A percentile compares a stretch with the other conserved stretches of the same genome.
Evolutionary conservation across 768 basidiomycete genomes (phyloP).

Genomic region (Mycena albidolilacea): DNA sequence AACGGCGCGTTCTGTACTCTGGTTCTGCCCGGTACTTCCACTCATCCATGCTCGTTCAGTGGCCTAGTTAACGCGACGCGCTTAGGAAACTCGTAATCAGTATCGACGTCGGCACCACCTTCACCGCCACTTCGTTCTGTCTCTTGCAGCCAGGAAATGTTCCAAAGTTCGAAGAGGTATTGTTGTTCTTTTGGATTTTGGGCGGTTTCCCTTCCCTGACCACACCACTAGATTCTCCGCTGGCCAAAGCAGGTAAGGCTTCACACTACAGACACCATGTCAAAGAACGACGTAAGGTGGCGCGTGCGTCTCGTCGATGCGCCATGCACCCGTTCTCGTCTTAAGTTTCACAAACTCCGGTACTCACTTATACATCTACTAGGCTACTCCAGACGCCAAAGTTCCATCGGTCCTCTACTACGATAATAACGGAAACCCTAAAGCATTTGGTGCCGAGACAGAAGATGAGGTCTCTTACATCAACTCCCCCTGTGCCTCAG

Average conservation of each 20-base stretch:
- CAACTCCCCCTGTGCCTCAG: slow-evolving; percentile 3
- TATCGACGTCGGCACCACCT: slow-evolving; percentile 40
- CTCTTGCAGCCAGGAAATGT: slow-evolving; percentile 37
- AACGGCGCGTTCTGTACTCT: slow-evolving; percentile 28
- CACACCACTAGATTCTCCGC: slow-evolving; percentile 30
- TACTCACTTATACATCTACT: too few relatives aligned
- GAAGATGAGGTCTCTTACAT: slow-evolving; percentile 33
- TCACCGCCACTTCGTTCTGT: slow-evolving; percentile 36
- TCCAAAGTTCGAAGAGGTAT: slow-evolving; percentile 41
- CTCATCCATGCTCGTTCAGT: background rate
- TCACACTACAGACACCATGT: too few relatives aligned
- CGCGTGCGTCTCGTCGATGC: too few relatives aligned
- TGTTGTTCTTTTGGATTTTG: background rate
- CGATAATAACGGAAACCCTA: slow-evolving; percentile 31
- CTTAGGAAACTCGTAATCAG: slow-evolving; percentile 30
- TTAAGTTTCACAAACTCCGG: too few relatives aligned
- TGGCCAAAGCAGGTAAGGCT: slow-evolving; percentile 39
- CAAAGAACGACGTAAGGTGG: too few relatives aligned
- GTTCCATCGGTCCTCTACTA: slow-evolving; percentile 44
- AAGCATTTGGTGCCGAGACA: slow-evolving; percentile 43
- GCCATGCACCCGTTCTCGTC: too few relatives aligned
- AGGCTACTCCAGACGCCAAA: slow-evolving; percentile 43
- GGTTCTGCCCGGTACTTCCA: slow-evolving; percentile 16
- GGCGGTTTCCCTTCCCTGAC: background rate
- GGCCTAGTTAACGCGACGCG: slow-evolving; percentile 1